Base-by-base conservation (phyloP, 805 yeast genomes). In the Metschnikowia arizonensis region DNA sequence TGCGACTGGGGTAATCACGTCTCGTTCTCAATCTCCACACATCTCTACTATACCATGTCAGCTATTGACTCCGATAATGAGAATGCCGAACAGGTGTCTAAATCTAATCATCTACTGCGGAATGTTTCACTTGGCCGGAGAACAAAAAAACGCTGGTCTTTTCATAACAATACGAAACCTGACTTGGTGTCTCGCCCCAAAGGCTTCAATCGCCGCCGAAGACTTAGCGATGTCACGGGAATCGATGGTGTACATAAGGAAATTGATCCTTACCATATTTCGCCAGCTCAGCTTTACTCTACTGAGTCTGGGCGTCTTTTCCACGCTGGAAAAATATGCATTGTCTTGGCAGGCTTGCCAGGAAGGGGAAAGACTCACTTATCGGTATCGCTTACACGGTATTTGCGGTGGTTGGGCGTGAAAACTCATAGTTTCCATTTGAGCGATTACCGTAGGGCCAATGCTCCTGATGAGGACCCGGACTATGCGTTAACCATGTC, bases 331-430 rank as follows among this genome's bases (percentile, higher is more conserved):
- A 86, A 88, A 57, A 81, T 93, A 35, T 81, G 95, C 56, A 84
- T 93, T 43, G 88, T 85, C 3, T 74, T 93, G 54, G 91, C 87
- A 4, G 99, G 99, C 0, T 73, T 90, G 48, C 98, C 99, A 2
- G 98, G 97, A 1, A 76, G 98, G 39, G 97, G 98, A 2, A 93
- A 93, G 62, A 93, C 99, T 1, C 88, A 89, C 61, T 73, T 91
- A 41, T 85, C 97, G 5, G 97, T 91, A 32, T 83, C 96, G 11
- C 74, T 93, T 52, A 88, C 97, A 3, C 77, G 99, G 47, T 93
- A 90, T 63, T 72, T 95, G 54, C 77, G 97, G 57, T 93, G 99
- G 99, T 72, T 93, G 36, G 99, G 99, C 4, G 98, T 93, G 17
- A 83, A 86, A 58, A 83, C 97, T 1, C 90, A 88, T 56, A 53